Evolutionary conservation across 1,284 basidiomycete species (phyloP).

Genomic region (Tilletia horrida): DNA sequence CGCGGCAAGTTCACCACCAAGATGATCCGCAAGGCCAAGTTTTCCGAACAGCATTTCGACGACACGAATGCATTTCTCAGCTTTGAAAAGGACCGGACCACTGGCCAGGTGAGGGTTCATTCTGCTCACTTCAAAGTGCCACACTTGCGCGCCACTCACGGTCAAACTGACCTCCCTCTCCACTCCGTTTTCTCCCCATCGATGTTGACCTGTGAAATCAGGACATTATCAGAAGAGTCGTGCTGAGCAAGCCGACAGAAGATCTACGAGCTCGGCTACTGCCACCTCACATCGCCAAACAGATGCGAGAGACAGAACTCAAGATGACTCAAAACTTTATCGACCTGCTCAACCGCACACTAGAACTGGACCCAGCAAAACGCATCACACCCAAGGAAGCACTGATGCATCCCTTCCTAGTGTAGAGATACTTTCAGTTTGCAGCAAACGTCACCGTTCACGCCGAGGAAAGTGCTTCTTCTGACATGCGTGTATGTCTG

Average conservation of each 20-base stretch:
- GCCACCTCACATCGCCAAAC: constrained; percentile 67
- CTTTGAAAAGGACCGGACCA: constrained; percentile 41
- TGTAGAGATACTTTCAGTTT: background rate
- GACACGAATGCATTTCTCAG: constrained; percentile 64
- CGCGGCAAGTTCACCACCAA: constrained; percentile 90
- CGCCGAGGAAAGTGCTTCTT: too few species aligned
- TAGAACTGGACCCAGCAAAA: constrained; percentile 82
- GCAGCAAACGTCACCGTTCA: background rate
- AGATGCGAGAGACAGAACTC: constrained; percentile 81
- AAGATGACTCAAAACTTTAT: constrained; percentile 79
- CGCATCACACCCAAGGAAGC: constrained; percentile 84
- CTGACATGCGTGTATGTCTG: too few species aligned
- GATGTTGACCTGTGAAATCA: constrained; percentile 55
- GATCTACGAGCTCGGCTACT: constrained; percentile 79
- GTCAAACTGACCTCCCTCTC: constrained; percentile 12
- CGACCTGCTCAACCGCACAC: constrained; percentile 86
- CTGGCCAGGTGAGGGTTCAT: constrained; percentile 32
- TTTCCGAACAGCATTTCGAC: constrained; percentile 89
- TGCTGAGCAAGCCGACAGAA: constrained; percentile 75
- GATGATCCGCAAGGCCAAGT: constrained; percentile 89
- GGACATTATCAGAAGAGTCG: constrained; percentile 76
- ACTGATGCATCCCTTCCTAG: constrained; percentile 75
- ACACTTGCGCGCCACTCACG: too few species aligned
- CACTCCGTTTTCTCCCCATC: background rate
- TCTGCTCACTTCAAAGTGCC: background rate